Evolutionary conservation across 495 filamentous ascomycete species (phyloP).

Genomic region (Penicillium bialowiezense): DNA sequence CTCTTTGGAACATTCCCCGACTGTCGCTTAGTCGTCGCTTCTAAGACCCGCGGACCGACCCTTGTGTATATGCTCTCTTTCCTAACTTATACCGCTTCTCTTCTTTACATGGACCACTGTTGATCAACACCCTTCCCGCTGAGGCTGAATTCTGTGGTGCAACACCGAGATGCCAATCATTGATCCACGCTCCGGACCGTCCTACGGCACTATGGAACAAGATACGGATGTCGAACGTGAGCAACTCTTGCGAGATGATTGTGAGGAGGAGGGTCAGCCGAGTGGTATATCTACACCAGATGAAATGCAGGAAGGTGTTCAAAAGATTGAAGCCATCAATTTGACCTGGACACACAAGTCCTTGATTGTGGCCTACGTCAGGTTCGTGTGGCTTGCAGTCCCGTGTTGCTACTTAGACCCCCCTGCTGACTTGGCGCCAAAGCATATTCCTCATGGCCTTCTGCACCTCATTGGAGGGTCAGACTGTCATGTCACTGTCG

Average conservation of each 20-base stretch:
- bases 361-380: constrained; percentile 53
- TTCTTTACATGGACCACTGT: constrained; percentile 25
- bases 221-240: constrained; percentile 35
- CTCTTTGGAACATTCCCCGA: constrained; percentile 9
- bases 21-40: constrained; percentile 1
- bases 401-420: not conserved
- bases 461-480: constrained; percentile 54
- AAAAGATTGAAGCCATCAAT: constrained; percentile 56
- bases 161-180: constrained; percentile 37
- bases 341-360: constrained; percentile 53
- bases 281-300: constrained; percentile 27
- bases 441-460: constrained; percentile 58
- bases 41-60: constrained; percentile 13
- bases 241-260: constrained; percentile 30
- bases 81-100: not conserved
- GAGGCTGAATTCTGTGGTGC: constrained; percentile 6
- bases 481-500: constrained; percentile 53
- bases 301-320: constrained; percentile 52
- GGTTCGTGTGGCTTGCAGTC: constrained; percentile 35
- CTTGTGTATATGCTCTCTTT: not conserved
- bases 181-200: constrained; percentile 32
- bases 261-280: constrained; percentile 24
- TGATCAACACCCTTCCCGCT: not conserved
- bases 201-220: constrained; percentile 40
- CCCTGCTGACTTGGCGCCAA: constrained; percentile 20